These are phyloP conservation scores for Cordyceps cateniannulata DNA, from an alignment of 2,329 filamentous ascomycete genomes.

Conservation along the genomic window DNA sequence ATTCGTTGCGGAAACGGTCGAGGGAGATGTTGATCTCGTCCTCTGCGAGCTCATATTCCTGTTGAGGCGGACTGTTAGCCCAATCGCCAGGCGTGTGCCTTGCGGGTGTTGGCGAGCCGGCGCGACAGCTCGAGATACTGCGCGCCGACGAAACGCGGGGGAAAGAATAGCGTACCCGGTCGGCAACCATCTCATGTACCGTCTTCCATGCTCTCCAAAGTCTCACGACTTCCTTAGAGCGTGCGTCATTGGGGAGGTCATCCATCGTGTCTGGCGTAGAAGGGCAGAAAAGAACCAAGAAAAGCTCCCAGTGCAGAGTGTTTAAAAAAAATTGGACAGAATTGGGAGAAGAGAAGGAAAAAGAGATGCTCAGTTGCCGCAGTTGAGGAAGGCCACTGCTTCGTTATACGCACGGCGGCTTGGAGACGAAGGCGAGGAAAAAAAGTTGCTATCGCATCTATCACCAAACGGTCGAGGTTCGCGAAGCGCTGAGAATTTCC, in stretches of 20 bases:
- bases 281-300: neutral
- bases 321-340: neutral
- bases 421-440: neutral
- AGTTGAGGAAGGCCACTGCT: neutral
- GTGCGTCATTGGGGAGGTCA: conserved; percentile 41
- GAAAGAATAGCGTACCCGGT: conserved; percentile 58
- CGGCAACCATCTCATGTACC: conserved; percentile 88
- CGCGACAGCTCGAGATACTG: neutral
- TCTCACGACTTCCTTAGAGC: conserved; percentile 51
- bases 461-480: neutral
- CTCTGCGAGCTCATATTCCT: conserved; percentile 92
- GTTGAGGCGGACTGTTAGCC: conserved; percentile 11
- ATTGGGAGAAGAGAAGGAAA: neutral
- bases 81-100: neutral
- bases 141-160: too few relatives aligned
- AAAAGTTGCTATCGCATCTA: conserved; percentile 9
- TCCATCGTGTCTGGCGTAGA: conserved; percentile 25
- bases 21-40: conserved; percentile 83
- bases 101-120: neutral
- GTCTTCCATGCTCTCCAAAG: conserved; percentile 95
- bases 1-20: conserved; percentile 70
- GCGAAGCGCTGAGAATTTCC: conserved; percentile 12
- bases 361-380: neutral
- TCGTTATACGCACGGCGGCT: neutral
- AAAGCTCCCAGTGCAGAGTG: neutral